Base-by-base conservation (phyloP, 305 asterid genomes). In the Fraxinus paxiana region DNA sequence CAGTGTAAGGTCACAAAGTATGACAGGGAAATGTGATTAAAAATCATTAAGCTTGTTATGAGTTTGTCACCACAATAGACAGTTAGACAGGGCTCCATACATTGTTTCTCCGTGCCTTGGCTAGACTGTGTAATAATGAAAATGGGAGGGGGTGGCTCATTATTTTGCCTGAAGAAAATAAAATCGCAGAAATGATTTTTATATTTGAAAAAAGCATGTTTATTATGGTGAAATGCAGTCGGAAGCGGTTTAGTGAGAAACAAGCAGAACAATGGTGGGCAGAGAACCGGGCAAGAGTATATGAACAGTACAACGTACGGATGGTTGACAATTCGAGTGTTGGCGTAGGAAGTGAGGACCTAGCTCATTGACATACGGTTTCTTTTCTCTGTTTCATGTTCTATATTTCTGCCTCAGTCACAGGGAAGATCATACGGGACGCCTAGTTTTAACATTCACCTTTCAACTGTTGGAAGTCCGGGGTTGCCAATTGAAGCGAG, bases 201-300 rank as follows among this genome's bases (percentile, higher is more conserved):
- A 63, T 10, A 22, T 69, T 17, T 13, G 73, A 67, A 69, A 5
- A 67, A 28, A 76, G 48, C 61, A 22, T 46, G 13, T 46, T 51
- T 76, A 48, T 51, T 48, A 69, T 76, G 73, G 34, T 63, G 73
- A 18, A 69, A 63, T 85, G 90, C 91, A 89, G 92, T 51, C 92
- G 92, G 79, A 89, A 89, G 85, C 78, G 89, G 31, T 89, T 89
- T 54, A 89, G 88, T 56, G 92, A 89, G 76, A 87, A 89, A 79
- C 92, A 89, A 83, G 92, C 92, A 61, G 90, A 89, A 70, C 91
- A 88, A 73, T 89, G 92, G 92, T 89, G 92, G 92, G 88, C 91
- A 67, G 92, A 86, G 85, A 89, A 89, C 83, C 87, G 91, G 4
- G 86, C 85, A 73, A 88, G 91, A 85, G 88, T 89, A 70, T 86